Percentiles rank a stretch among this genome's conserved stretches.
phyloP scores from a whole-genome alignment of 2,329 filamentous ascomycete species.

The Botryotinia globosa region DNA sequence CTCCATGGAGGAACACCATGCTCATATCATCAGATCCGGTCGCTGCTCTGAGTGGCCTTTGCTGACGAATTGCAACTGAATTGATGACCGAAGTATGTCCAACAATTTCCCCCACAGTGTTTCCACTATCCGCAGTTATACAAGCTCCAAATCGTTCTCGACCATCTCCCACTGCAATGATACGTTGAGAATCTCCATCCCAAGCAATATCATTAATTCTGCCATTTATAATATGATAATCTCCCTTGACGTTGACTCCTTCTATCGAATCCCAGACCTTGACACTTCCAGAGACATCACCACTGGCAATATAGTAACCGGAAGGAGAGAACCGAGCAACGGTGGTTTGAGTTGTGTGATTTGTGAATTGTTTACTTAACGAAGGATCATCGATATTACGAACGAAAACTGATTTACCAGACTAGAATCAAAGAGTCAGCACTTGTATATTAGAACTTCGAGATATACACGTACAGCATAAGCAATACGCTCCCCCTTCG shows the following conservation, averaged over 20 bases:
- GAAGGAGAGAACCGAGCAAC: slow-evolving; percentile 93
- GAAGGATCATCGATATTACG: slow-evolving; percentile 90
- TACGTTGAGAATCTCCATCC: slow-evolving; percentile 94
- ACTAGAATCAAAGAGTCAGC: slow-evolving; percentile 49
- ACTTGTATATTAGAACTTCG: not conserved
- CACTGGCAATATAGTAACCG: slow-evolving; percentile 91
- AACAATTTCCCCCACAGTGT: slow-evolving; percentile 89
- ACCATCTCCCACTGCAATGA: slow-evolving; percentile 94
- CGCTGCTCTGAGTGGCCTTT: slow-evolving; percentile 85
- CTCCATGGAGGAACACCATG: slow-evolving; percentile 88
- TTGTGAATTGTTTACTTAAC: slow-evolving; percentile 83
- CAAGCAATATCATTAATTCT: slow-evolving; percentile 95
- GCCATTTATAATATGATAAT: slow-evolving; percentile 91
- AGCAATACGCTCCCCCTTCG: slow-evolving; percentile 86
- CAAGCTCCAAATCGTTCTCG: slow-evolving; percentile 92
- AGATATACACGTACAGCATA: slow-evolving; percentile 68
- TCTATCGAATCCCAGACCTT: slow-evolving; percentile 91
- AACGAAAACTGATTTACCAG: slow-evolving; percentile 94
- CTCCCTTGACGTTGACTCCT: slow-evolving; percentile 79
- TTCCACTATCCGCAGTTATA: slow-evolving; percentile 93
- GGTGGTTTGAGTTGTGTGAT: slow-evolving; percentile 83
- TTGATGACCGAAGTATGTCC: slow-evolving; percentile 92
- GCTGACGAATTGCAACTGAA: slow-evolving; percentile 81
- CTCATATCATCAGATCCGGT: slow-evolving; percentile 89
- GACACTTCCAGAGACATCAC: slow-evolving; percentile 80